Percentiles rank a stretch among this genome's conserved stretches.
Evolutionary conservation across 176 grass and related monocot species (phyloP).

Genomic region (Saccharum spontaneum): DNA sequence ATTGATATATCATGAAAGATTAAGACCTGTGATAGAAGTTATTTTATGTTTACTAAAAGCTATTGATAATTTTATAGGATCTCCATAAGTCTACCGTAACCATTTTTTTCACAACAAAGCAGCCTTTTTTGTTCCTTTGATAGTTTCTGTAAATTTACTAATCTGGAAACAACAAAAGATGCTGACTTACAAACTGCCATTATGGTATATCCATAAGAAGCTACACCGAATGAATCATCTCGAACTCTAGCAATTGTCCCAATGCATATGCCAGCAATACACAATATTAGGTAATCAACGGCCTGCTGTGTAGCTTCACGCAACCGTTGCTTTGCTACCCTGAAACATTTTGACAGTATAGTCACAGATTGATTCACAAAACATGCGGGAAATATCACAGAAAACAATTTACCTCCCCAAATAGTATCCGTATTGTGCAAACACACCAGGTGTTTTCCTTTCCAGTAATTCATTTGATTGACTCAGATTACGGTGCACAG

Average conservation of each 20-base stretch:
- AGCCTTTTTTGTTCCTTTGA: neutral
- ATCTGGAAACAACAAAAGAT: slow-evolving; percentile 17
- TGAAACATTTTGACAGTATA: slow-evolving; percentile 43
- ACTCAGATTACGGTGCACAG: slow-evolving; percentile 23
- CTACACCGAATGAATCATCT: slow-evolving; percentile 59
- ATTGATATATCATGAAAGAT: neutral
- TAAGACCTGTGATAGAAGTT: neutral
- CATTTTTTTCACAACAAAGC: neutral
- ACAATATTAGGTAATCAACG: slow-evolving; percentile 68
- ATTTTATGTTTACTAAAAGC: neutral
- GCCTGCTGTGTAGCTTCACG: slow-evolving; percentile 56
- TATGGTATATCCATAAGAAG: slow-evolving; percentile 69
- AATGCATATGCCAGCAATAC: slow-evolving; percentile 73
- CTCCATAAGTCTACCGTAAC: neutral
- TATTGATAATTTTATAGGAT: slow-evolving; percentile 1
- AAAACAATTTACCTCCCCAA: slow-evolving; percentile 68
- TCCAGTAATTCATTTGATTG: slow-evolving; percentile 45
- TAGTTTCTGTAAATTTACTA: slow-evolving; percentile 28
- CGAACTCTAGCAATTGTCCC: slow-evolving; percentile 63
- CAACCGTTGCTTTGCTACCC: slow-evolving; percentile 63
- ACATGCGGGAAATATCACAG: slow-evolving; percentile 3
- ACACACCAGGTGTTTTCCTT: slow-evolving; percentile 57
- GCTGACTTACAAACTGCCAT: slow-evolving; percentile 78
- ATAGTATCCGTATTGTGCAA: slow-evolving; percentile 65
- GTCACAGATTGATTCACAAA: slow-evolving; percentile 27